phyloP scores from a whole-genome alignment of 2,329 filamentous ascomycete genomes.

The Claviceps paspali region DNA sequence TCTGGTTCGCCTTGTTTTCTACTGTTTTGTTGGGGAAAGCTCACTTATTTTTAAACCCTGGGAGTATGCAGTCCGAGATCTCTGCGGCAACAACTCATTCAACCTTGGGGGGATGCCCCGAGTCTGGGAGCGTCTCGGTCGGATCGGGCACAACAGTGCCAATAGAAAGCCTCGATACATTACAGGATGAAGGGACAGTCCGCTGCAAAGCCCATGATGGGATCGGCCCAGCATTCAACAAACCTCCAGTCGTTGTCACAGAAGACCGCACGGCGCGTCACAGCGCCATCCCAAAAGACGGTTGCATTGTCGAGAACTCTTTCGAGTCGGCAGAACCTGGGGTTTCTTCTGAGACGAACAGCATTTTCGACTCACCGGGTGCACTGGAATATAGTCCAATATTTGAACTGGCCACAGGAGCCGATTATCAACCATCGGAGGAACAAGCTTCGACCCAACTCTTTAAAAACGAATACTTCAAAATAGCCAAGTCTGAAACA shows the following conservation, averaged over 20 bases:
- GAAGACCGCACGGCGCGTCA: neutral
- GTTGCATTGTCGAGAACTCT: neutral
- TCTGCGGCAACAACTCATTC: neutral
- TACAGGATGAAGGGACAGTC: neutral
- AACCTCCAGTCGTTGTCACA: neutral
- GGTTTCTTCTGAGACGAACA: neutral
- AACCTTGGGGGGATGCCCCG: neutral
- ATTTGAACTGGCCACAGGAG: neutral
- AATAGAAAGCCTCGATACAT: neutral
- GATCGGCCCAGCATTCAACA: neutral
- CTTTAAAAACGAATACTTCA: constrained; percentile 25
- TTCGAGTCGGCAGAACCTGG: neutral
- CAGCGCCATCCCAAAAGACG: neutral
- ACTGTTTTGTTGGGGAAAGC: too few relatives aligned
- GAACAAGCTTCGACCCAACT: neutral
- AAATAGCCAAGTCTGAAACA: constrained; percentile 20
- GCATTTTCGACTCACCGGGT: neutral
- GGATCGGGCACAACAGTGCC: neutral
- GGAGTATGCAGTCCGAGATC: neutral
- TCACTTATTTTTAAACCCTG: neutral
- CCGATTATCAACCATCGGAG: too few relatives aligned
- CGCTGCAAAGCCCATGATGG: neutral
- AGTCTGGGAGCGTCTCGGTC: neutral
- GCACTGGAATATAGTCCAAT: neutral
- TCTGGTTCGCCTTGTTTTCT: neutral